A percentile compares a stretch with the other conserved stretches of the same genome.
Evolutionary conservation across 1,139 yeast genomes (phyloP).

Genomic region (Candida sojae): DNA sequence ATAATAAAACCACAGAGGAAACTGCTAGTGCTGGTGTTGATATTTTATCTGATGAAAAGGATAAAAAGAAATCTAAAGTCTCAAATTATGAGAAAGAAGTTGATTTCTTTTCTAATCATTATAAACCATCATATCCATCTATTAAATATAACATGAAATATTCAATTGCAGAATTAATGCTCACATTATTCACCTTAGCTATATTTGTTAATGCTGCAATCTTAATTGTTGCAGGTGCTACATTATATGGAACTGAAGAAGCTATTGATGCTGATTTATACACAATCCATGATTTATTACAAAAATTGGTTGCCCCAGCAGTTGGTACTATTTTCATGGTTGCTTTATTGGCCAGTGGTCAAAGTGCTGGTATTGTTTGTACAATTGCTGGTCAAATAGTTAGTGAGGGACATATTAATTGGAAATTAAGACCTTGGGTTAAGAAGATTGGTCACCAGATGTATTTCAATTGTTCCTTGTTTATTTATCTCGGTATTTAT

Average conservation of each 20-base stretch:
- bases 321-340: slow-evolving; percentile 80
- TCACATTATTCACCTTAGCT: slow-evolving; percentile 74
- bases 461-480: slow-evolving; percentile 74
- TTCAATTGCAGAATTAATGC: slow-evolving; percentile 62
- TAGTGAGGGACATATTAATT: slow-evolving; percentile 77
- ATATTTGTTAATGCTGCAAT: slow-evolving; percentile 80
- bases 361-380: slow-evolving; percentile 83
- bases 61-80: slow-evolving; percentile 10
- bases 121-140: slow-evolving; percentile 66
- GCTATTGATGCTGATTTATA: slow-evolving; percentile 75
- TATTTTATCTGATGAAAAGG: slow-evolving; percentile 3
- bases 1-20: slow-evolving; percentile 5
- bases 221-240: slow-evolving; percentile 72
- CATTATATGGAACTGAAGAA: slow-evolving; percentile 63
- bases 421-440: slow-evolving; percentile 78
- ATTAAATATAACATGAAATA: slow-evolving; percentile 66
- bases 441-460: slow-evolving; percentile 70
- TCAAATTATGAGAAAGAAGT: slow-evolving; percentile 27
- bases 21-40: neutral
- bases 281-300: slow-evolving; percentile 63
- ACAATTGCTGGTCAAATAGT: slow-evolving; percentile 88
- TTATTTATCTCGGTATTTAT: slow-evolving; percentile 57
- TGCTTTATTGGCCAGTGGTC: slow-evolving; percentile 75
- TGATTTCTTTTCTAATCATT: slow-evolving; percentile 37
- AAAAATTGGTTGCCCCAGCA: slow-evolving; percentile 59